Evolutionary conservation across 768 basidiomycete genomes (phyloP), one percentile per base, ranked within the genome.

Genomic region (Tylopilus subfusipes): DNA sequence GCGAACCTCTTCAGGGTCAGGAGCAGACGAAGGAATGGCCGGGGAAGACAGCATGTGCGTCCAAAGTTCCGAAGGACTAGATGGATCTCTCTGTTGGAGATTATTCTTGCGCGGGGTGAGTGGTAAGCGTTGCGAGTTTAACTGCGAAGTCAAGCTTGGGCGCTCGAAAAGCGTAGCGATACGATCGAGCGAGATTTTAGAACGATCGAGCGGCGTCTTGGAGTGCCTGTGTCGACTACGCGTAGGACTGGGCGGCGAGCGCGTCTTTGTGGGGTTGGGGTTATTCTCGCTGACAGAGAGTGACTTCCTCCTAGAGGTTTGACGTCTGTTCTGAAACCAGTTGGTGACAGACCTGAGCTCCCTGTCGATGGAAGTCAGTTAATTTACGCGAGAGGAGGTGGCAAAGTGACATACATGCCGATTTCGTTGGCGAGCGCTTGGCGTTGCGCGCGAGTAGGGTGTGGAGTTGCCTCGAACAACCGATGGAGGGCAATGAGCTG

Each of bases 261-360:
- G 48, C 24, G 46, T 47, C 48, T 33, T 60, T 19, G 54, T 8
- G 14, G 50, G 58, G n/a, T 54, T 36, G 52, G 18, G 36, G 10
- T 7, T 9, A n/a, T 70, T 72, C 50, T 71, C 70, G 31, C 51
- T 63, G 38, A 40, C 57, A 5, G 58, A 43, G 40, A 29, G 55
- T 1, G 60, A 62, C 53, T 63, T 70, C 46, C 45, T 66, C 50
- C 62, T 61, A 12, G 60, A 60, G 18, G 67, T 84, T 61, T 89
- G 86, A 19, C 88, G 84, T 70, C 81, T 87, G 70, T 90, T 90
- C 68, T 90, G 88, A 66, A 89, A 89, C 88, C 88, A 90, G 47
- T 88, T 85, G 12, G 86, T 85, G 50, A 85, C 83, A 1, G 83
- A 84, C 61, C 83, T 84, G 27, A 79, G 75, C 65, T 85, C 83